Percentiles rank a stretch among this genome's conserved stretches.
Conservation (phyloP, 2,329 filamentous ascomycete genomes). For the Cladosporium phlei region DNA sequence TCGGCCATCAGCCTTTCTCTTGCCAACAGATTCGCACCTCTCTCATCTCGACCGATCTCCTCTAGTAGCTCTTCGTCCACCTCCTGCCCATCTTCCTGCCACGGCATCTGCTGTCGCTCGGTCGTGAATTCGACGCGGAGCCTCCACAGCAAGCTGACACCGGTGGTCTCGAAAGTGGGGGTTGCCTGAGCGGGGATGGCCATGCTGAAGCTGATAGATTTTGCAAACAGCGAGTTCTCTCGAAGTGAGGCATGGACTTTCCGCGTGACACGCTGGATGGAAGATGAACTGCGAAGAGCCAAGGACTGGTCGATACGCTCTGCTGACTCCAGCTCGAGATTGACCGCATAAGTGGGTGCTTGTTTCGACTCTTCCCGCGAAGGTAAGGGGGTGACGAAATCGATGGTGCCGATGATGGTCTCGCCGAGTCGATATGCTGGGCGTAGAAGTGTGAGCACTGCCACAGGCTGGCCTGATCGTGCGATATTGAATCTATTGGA, state of each 20-base stretch:
- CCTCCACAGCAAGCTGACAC: slow-evolving; percentile 82
- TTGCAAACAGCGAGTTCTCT: slow-evolving; percentile 77
- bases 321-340: slow-evolving; percentile 76
- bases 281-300: slow-evolving; percentile 78
- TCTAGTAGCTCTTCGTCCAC: slow-evolving; percentile 49
- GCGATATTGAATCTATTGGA: slow-evolving; percentile 95
- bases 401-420: slow-evolving; percentile 74
- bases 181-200: slow-evolving; percentile 79
- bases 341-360: slow-evolving; percentile 79
- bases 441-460: slow-evolving; percentile 80
- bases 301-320: slow-evolving; percentile 77
- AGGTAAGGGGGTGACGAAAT: slow-evolving; percentile 56
- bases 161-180: slow-evolving; percentile 87
- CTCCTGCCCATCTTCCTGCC: slow-evolving; percentile 63
- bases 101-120: slow-evolving; percentile 17
- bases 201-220: slow-evolving; percentile 72
- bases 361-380: slow-evolving; percentile 7
- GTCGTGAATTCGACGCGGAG: slow-evolving; percentile 90
- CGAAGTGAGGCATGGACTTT: slow-evolving; percentile 73
- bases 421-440: slow-evolving; percentile 88
- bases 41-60: slow-evolving; percentile 32
- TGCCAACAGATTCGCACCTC: slow-evolving; percentile 31
- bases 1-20: slow-evolving; percentile 32
- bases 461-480: slow-evolving; percentile 84
- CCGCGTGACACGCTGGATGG: slow-evolving; percentile 79